Base-by-base conservation (phyloP, 345 rosid genomes). In the Hibiscus trionum region DNA sequence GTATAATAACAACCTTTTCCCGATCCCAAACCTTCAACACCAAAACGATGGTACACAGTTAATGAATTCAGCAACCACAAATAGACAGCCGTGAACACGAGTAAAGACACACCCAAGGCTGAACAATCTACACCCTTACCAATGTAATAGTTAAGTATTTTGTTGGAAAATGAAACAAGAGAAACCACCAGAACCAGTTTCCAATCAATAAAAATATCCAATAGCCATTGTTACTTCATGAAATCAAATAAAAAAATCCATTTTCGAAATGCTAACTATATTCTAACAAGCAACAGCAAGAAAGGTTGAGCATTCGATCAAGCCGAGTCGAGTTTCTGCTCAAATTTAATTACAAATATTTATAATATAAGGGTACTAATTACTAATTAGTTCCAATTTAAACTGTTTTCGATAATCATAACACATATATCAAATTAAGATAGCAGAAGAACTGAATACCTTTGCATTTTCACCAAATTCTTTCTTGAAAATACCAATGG, bases 1-100 rank as follows among this genome's bases (percentile, higher is more conserved):
- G 99, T 63, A 95, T 95, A 61, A 95, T 84, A 65, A 95, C 96
- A 77, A 95, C 61, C 87, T 92, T 92, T 83, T 95, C 97, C 4
- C 88, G 89, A 75, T 95, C 98, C 99, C 99, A 95, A 72, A 95
- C 99, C 99, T 94, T 76, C 73, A 80, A 59, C 55, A 65, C 67
- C 46, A 49, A 46, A 60, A 60, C 3, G 44, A 47, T 26, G n/a
- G 3, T 3, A 44, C 11, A 26, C 15, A 16, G 68, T 72, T 47
- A 61, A 19, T 1, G 26, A 44, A 71, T 71, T 59, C 55, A 71
- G 44, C 11, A 7, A 27, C 49, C 4, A 12, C 35, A 24, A 39
- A 39, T 7, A 39, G 42, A 37, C 42, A 37, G 42, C 42, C 6
- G 42, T 37, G 42, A 37, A 37, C 42, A 37, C 8, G 42, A 7